Conservation (phyloP, 176 grass and related monocot genomes). For the Raddia distichophylla region DNA sequence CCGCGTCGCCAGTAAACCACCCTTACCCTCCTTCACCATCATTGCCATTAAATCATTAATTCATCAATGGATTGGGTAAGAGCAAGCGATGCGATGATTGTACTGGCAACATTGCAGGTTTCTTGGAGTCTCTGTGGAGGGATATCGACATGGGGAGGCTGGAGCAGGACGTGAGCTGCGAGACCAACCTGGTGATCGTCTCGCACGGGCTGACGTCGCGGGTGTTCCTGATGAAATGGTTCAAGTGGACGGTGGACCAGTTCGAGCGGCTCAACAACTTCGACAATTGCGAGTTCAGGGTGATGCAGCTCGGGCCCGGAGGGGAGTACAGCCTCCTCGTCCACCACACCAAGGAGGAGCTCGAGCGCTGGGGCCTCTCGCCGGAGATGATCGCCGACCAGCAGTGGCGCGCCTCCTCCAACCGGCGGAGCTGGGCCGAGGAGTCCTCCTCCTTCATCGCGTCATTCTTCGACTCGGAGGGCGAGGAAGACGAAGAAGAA, state of each 20-base stretch:
- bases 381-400: slow-evolving; percentile 95
- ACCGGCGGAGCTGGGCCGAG: slow-evolving; percentile 63
- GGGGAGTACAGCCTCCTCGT: slow-evolving; percentile 93
- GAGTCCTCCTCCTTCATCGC: slow-evolving; percentile 62
- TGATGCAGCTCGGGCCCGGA: slow-evolving; percentile 85
- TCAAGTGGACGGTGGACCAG: slow-evolving; percentile 98
- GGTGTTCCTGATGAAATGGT: slow-evolving; percentile 99
- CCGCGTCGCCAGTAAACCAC: slow-evolving; percentile 71
- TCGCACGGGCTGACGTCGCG: slow-evolving; percentile 85
- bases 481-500: background rate
- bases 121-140: slow-evolving; percentile 92
- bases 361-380: slow-evolving; percentile 74
- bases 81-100: background rate
- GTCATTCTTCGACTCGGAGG: slow-evolving; percentile 62
- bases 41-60: background rate
- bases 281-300: slow-evolving; percentile 82
- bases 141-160: slow-evolving; percentile 91
- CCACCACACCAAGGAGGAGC: slow-evolving; percentile 89
- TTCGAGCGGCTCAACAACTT: slow-evolving; percentile 93
- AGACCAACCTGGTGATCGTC: slow-evolving; percentile 87
- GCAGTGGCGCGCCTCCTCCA: slow-evolving; percentile 74
- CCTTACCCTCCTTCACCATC: background rate
- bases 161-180: slow-evolving; percentile 57
- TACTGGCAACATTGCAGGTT: slow-evolving; percentile 47
- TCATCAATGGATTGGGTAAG: background rate